Percentiles rank a stretch among this genome's conserved stretches.
Evolutionary conservation across 2,329 filamentous ascomycete genomes (phyloP).

Genomic region (Neurospora sp.): DNA sequence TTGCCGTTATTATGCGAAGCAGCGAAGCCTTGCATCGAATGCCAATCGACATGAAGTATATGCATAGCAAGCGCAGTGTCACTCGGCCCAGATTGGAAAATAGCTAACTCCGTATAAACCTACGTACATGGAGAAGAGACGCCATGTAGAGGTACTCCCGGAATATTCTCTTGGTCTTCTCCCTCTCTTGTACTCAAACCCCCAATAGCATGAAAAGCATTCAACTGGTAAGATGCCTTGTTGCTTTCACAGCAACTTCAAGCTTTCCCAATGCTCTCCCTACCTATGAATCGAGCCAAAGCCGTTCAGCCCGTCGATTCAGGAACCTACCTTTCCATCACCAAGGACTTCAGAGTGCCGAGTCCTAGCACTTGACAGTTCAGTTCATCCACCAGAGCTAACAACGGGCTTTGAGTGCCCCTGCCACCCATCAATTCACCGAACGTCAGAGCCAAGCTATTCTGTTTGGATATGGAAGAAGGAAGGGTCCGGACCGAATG

Average conservation of each 20-base stretch:
- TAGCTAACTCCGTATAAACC: no score
- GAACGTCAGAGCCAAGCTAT: background rate
- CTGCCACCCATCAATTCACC: background rate
- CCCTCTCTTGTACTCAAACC: background rate
- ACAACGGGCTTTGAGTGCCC: background rate
- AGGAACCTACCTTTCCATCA: background rate
- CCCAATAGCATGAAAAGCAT: background rate
- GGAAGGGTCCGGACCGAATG: background rate
- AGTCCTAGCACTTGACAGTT: background rate
- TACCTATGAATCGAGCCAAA: background rate
- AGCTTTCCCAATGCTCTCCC: background rate
- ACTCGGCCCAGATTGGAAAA: no score
- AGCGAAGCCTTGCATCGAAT: no score
- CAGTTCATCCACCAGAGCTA: background rate
- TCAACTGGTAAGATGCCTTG: background rate
- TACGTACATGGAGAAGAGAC: background rate
- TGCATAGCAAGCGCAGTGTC: no score
- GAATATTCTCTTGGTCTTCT: background rate
- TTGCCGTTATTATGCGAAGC: no score
- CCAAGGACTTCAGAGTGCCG: background rate
- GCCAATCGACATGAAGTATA: no score
- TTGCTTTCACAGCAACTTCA: background rate
- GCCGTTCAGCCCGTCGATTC: background rate
- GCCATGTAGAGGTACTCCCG: no score
- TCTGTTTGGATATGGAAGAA: background rate